Percentiles rank a stretch among this genome's conserved stretches.
Conservation (phyloP, 2,329 filamentous ascomycete genomes). For the Knoxdaviesia capensis region DNA sequence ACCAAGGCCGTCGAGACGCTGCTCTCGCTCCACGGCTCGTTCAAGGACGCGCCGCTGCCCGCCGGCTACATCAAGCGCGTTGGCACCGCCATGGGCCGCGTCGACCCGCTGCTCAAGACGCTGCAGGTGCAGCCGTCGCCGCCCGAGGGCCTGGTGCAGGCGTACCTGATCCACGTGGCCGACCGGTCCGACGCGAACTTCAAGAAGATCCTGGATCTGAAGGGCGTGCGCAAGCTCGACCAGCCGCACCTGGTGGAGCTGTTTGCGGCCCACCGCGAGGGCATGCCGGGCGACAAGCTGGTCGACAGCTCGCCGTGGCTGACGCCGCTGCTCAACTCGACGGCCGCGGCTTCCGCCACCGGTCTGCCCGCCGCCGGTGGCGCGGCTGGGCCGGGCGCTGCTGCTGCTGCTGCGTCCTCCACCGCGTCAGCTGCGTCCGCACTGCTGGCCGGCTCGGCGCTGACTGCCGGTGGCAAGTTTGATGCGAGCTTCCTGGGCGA, state of each 20-base stretch:
- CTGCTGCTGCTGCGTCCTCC: slow-evolving; percentile 6
- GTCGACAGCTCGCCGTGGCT: slow-evolving; percentile 51
- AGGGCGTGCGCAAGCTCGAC: slow-evolving; percentile 73
- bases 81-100: slow-evolving; percentile 61
- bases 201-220: slow-evolving; percentile 86
- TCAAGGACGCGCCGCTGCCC: slow-evolving; percentile 17
- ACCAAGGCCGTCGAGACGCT: slow-evolving; percentile 61
- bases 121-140: slow-evolving; percentile 84
- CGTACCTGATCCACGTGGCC: slow-evolving; percentile 90
- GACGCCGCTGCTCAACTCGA: slow-evolving; percentile 37
- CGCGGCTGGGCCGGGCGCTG: background rate
- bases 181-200: slow-evolving; percentile 92
- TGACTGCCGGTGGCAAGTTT: slow-evolving; percentile 35
- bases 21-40: slow-evolving; percentile 34
- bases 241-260: slow-evolving; percentile 70
- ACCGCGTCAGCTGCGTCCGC: no score
- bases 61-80: slow-evolving; percentile 69
- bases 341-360: slow-evolving; percentile 15
- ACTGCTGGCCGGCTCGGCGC: no score
- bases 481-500: slow-evolving; percentile 70
- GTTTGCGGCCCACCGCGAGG: slow-evolving; percentile 62
- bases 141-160: slow-evolving; percentile 84
- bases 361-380: slow-evolving; percentile 4
- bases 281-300: slow-evolving; percentile 49
- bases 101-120: slow-evolving; percentile 88